Evolutionary conservation across 2,329 filamentous ascomycete genomes (phyloP), one percentile per base, ranked within the genome.

Genomic region (Ilyonectria destructans): DNA sequence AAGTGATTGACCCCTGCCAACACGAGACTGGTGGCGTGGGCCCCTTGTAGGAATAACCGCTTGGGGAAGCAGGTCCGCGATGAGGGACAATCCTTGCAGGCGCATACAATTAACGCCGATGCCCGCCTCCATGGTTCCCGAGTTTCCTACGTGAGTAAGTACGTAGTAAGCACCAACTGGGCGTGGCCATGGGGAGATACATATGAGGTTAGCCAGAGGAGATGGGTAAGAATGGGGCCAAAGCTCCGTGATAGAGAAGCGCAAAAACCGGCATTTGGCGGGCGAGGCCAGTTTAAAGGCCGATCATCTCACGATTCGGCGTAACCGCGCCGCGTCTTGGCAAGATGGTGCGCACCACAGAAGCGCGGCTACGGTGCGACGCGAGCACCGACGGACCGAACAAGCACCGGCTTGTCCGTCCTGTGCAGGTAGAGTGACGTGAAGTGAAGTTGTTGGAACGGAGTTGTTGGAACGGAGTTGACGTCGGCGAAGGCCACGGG

Each of bases 171-270:
- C 15, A 52, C 26, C 49, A 26, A 33, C 26, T 7, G 26, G 26
- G 26, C 15, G 4, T 29, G 15, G 7, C 21, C 17, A 45, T 6
- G 26, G 56, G 43, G 26, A 58, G 15, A 33, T 9, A 12, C 6
- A n/a, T n/a, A n/a, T 48, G 56, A 52, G n/a, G 26, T 33, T 29
- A 52, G 17, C 29, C 21, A 52, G 29, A 52, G 49, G 49, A 52
- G 56, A 48, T 58, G 56, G 26, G 56, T 46, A 29, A 33, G 56
- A 45, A 58, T 58, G 26, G 56, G 56, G 56, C n/a, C 56, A 58
- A 17, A 31, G 43, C 43, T 58, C 56, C 56, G 56, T 46, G 26
- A 31, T 33, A 5, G 12, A 35, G 26, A 37, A 7, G 23, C 58
- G 58, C 6, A 35, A n/a, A n/a, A 37, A 4, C 35, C 58, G 58